Conservation (phyloP, 441 rosid genomes). For the Arabidopsis hybrid region DNA sequence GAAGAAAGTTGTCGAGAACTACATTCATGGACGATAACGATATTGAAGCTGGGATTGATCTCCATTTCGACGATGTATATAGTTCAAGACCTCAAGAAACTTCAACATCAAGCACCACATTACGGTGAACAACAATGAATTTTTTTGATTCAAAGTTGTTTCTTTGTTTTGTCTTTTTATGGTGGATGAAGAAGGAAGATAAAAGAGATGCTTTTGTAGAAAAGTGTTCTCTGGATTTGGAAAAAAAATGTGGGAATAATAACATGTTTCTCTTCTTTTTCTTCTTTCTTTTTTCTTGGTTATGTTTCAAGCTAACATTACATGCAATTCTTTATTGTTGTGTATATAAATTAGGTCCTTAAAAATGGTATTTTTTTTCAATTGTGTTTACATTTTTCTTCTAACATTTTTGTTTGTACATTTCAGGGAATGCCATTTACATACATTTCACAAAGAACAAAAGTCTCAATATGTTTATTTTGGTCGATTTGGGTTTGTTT, state of each 20-base stretch:
- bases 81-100: slow-evolving; percentile 74
- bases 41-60: slow-evolving; percentile 66
- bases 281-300: background rate
- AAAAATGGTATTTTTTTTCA: background rate
- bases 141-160: slow-evolving; percentile 37
- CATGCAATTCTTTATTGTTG: slow-evolving; percentile 41
- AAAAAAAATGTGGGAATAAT: slow-evolving; percentile 33
- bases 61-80: slow-evolving; percentile 86
- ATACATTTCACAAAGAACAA: too few species aligned
- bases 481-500: too few species aligned
- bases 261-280: background rate
- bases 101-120: slow-evolving; percentile 41
- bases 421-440: too few species aligned
- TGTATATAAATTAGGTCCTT: slow-evolving; percentile 23
- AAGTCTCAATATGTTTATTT: too few species aligned
- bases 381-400: too few species aligned
- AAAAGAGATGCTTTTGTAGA: slow-evolving; percentile 27
- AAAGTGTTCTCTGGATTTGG: slow-evolving; percentile 28
- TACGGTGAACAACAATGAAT: slow-evolving; percentile 15
- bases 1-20: slow-evolving; percentile 53
- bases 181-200: slow-evolving; percentile 21
- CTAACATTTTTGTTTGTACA: too few species aligned
- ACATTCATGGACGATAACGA: slow-evolving; percentile 60
- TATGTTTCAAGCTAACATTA: slow-evolving; percentile 7
- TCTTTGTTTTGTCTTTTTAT: background rate